Base-by-base conservation (phyloP, 2,329 filamentous ascomycete genomes). In the Beauveria sp. region DNA sequence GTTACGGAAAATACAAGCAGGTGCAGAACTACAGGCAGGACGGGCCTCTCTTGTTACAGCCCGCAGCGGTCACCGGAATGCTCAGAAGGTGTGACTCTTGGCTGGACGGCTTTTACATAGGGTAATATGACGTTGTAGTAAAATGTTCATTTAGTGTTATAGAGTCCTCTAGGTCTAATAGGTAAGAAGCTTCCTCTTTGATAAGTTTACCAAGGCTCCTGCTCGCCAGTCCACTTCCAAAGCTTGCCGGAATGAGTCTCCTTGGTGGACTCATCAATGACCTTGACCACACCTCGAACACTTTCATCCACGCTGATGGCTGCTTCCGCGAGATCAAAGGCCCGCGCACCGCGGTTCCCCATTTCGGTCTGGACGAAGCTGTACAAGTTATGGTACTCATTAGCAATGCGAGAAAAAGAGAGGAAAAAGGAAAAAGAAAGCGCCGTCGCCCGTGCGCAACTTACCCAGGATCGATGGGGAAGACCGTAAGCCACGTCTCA, bases 321-420 rank as follows among this genome's bases (percentile, higher is more conserved):
- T 0, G 76, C 75, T 46, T 70, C 62, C 1, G 67, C 59, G 3
- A 75, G 52, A 0, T 74, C 74, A 10, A 70, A 53, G 0, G 46
- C 54, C 52, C 68, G 63, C 0, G 76, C 75, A 40, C 69, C 73
- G 0, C 53, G 59, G 61, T 75, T 73, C 0, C 77, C 77, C 68
- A 77, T 75, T 5, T 73, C 74, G 0, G 77, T 79, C 62, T 76
- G 71, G 0, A 77, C 73, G 66, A 73, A 75, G 2, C 69, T 71
- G 43, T 14, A 28, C 44, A 30, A 24, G 54, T 59, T 26, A 1
- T 3, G 3, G 2, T 5, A 9, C 6, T 44, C 10, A 55, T 37
- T 16, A 37, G 34, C 5, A 37, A 37, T 37, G 34, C 12, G 34
- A 37, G 34, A 2, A 34, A 34, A 34, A 34, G 7, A 14, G 1